Evolutionary conservation across 2,329 filamentous ascomycete genomes (phyloP), one percentile per base, ranked within the genome.

Genomic region (Xylariomycetidae sp.): DNA sequence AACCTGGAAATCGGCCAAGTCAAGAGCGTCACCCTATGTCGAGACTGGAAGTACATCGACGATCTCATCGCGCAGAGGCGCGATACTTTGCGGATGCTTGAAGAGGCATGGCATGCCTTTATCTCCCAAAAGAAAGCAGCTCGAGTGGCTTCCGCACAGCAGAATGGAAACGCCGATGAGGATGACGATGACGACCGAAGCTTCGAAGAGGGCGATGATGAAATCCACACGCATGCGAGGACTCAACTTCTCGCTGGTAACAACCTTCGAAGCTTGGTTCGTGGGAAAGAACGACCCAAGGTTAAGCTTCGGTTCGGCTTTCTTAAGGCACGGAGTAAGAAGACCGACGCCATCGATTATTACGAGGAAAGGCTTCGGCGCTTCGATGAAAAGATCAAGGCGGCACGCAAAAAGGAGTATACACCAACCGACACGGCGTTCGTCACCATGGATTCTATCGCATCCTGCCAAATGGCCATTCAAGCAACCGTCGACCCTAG

Each of bases 371-470:
- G 84, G 54, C 72, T 98, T 22, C 79, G 83, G 17, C 71, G 73
- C 12, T 59, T 93, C 3, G 90, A 98, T 46, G 82, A 85, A 30
- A 72, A 79, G 44, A 86, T 98, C 31, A 59, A 63, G 6, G 61
- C 62, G 6, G 76, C 87, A 9, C 77, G 92, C 18, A 76, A 78
- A 50, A 85, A 85, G 56, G 73, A 83, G 4, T 96, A 88, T 49
- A 65, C 72, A 5, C 71, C 92, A 0, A 89, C 81, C 1, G 82
- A 90, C 30, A 73, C 93, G 39, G 93, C 93, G 1, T 95, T 98
- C 58, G 85, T 98, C 24, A 96, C 92, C 0, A 93, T 98, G 87
- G 86, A 95, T 63, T 92, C 87, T 4, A 92, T 95, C 31, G 85
- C 89, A 10, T 82, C 89, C 19, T 81, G 77, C 47, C 92, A 98